Percentiles rank a stretch among this genome's conserved stretches.
phyloP scores from a whole-genome alignment of 176 grass and related monocot species.

The Chloris gayana region DNA sequence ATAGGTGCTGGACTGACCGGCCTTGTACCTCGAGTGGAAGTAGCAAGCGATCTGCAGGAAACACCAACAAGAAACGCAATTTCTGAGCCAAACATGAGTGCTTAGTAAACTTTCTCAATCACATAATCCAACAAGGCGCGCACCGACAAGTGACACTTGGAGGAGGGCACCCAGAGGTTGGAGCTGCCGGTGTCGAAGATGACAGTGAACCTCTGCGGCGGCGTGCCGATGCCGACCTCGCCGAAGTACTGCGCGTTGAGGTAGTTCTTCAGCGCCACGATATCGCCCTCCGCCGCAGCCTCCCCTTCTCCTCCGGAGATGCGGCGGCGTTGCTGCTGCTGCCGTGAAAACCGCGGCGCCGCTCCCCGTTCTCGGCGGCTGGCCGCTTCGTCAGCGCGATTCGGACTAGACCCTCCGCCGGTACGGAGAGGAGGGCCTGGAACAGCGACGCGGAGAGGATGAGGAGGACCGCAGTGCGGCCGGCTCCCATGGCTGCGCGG shows the following conservation, averaged over 20 bases:
- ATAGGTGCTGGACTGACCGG: slow-evolving; percentile 62
- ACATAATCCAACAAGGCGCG: slow-evolving; percentile 6
- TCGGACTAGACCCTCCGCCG: slow-evolving; percentile 52
- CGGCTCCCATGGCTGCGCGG: slow-evolving; percentile 54
- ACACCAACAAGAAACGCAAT: neutral
- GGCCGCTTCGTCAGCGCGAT: slow-evolving; percentile 66
- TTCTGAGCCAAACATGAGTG: neutral
- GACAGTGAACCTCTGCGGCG: slow-evolving; percentile 81
- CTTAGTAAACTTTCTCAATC: neutral
- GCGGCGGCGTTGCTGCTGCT: neutral
- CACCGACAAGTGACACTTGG: slow-evolving; percentile 85
- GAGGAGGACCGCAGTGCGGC: slow-evolving; percentile 30
- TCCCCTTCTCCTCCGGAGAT: neutral
- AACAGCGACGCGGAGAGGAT: slow-evolving; percentile 53
- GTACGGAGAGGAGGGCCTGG: slow-evolving; percentile 35
- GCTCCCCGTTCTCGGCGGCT: slow-evolving; percentile 16
- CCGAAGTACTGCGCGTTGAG: slow-evolving; percentile 92
- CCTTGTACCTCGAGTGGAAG: slow-evolving; percentile 70
- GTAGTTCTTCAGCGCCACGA: slow-evolving; percentile 76
- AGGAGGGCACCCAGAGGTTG: slow-evolving; percentile 90
- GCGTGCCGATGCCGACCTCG: slow-evolving; percentile 70
- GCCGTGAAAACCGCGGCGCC: slow-evolving; percentile 51
- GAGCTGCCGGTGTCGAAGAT: slow-evolving; percentile 95
- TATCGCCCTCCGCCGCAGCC: slow-evolving; percentile 41
- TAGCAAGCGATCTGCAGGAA: slow-evolving; percentile 73